A percentile compares a stretch with the other conserved stretches of the same genome.
These are phyloP conservation scores for Aureobasidium pullulans DNA, from an alignment of 2,329 filamentous ascomycete genomes.

Conservation along the genomic window DNA sequence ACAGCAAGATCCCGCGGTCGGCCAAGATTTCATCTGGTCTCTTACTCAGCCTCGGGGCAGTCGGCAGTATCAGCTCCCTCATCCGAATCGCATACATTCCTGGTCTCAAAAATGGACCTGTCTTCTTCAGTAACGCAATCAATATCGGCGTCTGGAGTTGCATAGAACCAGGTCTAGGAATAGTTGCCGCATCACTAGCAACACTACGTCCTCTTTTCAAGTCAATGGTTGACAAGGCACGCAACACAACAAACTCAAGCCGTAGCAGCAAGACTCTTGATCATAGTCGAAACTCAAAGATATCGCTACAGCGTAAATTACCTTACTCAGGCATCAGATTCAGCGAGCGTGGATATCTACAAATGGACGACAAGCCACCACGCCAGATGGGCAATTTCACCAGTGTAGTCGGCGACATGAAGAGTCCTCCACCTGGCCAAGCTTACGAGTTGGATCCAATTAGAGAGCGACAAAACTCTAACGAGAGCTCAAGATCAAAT, in stretches of 20 bases:
- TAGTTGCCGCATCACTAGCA: conserved; percentile 27
- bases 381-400: conserved; percentile 4
- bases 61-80: conserved; percentile 21
- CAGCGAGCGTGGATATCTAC: neutral
- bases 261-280: neutral
- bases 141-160: conserved; percentile 24
- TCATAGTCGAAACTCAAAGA: neutral
- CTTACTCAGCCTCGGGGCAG: conserved; percentile 32
- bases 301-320: neutral
- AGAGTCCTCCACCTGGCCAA: neutral
- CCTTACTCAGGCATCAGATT: neutral
- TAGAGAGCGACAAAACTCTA: neutral
- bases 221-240: neutral
- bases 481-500: neutral
- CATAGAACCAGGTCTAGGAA: conserved; percentile 28
- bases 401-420: neutral
- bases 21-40: conserved; percentile 35
- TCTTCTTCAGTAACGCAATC: conserved; percentile 22
- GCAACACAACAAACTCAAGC: neutral
- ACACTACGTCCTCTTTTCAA: conserved; percentile 26
- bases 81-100: conserved; percentile 21
- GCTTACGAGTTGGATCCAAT: neutral
- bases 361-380: neutral
- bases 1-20: conserved; percentile 25
- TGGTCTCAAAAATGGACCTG: conserved; percentile 16